Evolutionary conservation across 2,329 filamentous ascomycete genomes (phyloP).

Genomic region (Knufia fluminis): DNA sequence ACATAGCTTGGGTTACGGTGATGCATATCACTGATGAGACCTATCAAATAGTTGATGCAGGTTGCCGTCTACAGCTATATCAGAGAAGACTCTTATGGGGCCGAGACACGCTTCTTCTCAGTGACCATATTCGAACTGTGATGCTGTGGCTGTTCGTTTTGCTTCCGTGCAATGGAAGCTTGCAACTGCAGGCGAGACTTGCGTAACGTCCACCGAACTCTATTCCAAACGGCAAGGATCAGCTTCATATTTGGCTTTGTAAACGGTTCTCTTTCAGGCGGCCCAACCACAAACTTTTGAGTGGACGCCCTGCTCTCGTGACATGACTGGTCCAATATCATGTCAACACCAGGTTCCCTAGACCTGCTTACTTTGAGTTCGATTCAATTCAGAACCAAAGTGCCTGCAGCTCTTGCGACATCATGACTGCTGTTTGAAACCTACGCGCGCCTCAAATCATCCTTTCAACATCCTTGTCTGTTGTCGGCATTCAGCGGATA

Average conservation of each 20-base stretch:
- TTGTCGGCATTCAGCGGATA: background rate
- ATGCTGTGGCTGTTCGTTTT: background rate
- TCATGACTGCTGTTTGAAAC: constrained; percentile 7
- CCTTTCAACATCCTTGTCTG: background rate
- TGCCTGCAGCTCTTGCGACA: background rate
- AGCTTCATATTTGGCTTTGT: constrained; percentile 2
- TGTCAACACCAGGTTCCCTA: background rate
- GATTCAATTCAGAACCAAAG: constrained; percentile 7
- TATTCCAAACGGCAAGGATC: constrained; percentile 4
- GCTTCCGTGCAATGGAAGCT: background rate
- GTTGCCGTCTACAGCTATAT: background rate
- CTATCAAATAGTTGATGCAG: constrained; percentile 4
- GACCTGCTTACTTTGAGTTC: background rate
- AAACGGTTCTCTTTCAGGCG: background rate
- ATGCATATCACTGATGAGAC: background rate
- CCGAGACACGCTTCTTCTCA: background rate
- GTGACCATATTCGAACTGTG: background rate
- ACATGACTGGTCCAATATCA: background rate
- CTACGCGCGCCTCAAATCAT: background rate
- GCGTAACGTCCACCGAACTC: background rate
- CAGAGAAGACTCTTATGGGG: too few species aligned
- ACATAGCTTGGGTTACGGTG: background rate
- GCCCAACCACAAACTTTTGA: constrained; percentile 3
- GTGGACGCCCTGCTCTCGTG: background rate
- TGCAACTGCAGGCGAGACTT: background rate